A percentile compares a stretch with the other conserved stretches of the same genome.
phyloP scores from a whole-genome alignment of 495 filamentous ascomycete species.

The Tuber brumale region DNA sequence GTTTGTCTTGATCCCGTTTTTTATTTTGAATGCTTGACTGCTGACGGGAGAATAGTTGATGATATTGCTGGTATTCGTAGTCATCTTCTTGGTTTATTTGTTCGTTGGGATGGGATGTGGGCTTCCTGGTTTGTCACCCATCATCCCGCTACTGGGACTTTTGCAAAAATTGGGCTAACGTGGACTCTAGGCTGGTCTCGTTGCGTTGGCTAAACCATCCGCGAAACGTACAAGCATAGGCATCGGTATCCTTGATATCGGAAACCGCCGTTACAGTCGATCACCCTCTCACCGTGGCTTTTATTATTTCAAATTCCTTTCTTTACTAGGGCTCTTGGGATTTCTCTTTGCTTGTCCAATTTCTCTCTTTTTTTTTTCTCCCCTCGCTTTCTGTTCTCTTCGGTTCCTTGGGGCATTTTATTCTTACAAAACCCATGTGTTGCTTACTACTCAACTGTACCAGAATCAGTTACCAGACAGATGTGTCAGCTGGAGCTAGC shows the following conservation, averaged over 20 bases:
- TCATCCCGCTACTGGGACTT: not conserved
- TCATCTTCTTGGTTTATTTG: constrained; percentile 64
- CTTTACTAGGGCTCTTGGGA: not conserved
- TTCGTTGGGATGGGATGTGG: constrained; percentile 42
- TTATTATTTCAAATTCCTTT: not conserved
- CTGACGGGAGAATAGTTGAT: constrained; percentile 46
- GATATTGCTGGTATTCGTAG: constrained; percentile 71
- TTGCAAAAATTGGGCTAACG: not conserved
- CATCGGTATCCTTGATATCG: not conserved
- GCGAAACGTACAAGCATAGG: not conserved
- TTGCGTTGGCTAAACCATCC: not conserved
- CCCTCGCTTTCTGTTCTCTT: not conserved
- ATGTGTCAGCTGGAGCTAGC: not conserved
- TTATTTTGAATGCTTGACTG: not conserved
- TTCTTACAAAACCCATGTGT: not conserved
- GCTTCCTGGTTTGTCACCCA: constrained; percentile 32
- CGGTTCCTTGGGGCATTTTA: not conserved
- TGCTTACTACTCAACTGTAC: not conserved
- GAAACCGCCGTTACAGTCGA: not conserved
- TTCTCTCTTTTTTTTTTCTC: not conserved
- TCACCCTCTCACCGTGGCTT: not conserved
- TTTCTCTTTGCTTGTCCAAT: not conserved
- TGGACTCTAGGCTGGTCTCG: not conserved
- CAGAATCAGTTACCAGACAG: not conserved
- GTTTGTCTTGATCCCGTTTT: constrained; percentile 35